Conservation (phyloP, 805 yeast species). For the Wickerhamiella azyma region DNA sequence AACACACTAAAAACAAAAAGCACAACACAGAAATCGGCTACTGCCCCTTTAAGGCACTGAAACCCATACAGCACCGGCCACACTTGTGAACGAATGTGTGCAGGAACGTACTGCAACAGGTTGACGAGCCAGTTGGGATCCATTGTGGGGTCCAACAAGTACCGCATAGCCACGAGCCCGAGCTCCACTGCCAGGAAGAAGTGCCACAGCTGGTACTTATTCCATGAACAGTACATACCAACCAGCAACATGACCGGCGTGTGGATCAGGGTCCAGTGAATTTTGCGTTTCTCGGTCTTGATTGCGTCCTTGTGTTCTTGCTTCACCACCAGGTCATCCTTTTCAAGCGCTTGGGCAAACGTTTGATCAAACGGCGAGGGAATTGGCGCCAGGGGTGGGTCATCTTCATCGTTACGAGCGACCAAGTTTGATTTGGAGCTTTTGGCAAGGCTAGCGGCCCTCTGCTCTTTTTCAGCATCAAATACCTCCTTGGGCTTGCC, state of each 20-base stretch:
- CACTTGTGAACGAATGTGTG: constrained; percentile 18
- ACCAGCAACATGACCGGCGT: constrained; percentile 12
- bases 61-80: constrained; percentile 14
- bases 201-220: constrained; percentile 15
- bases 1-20: constrained; percentile 17
- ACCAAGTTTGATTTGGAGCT: too few relatives aligned
- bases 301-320: not conserved
- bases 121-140: constrained; percentile 17
- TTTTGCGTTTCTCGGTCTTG: not conserved
- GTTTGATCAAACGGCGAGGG: not conserved
- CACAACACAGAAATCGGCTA: constrained; percentile 20
- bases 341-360: not conserved
- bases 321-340: not conserved
- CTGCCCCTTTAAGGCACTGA: constrained; percentile 12
- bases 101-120: constrained; percentile 22
- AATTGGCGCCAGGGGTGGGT: not conserved
- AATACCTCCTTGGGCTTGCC: constrained; percentile 8
- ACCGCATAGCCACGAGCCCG: constrained; percentile 17
- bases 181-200: constrained; percentile 18
- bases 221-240: constrained; percentile 18
- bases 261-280: constrained; percentile 18
- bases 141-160: constrained; percentile 17
- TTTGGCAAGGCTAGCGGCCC: too few relatives aligned
- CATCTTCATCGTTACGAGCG: not conserved
- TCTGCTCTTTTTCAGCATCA: not conserved